phyloP scores from a whole-genome alignment of 306 rosid species.

The Trichosanthes cucumerina region DNA sequence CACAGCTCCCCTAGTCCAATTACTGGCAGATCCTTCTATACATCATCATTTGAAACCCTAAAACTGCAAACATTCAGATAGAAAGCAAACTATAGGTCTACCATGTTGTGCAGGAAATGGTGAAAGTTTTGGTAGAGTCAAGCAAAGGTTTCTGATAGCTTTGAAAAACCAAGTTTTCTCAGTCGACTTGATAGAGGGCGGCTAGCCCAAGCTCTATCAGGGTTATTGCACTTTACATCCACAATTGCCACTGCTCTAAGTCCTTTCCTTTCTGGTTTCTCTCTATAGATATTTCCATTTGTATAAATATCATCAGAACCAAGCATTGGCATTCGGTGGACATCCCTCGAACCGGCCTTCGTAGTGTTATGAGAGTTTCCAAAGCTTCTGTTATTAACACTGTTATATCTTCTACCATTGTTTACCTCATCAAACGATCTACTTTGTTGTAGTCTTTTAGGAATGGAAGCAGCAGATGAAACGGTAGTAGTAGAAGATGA shows the following conservation, averaged over 20 bases:
- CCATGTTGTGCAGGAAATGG: slow-evolving; percentile 48
- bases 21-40: background rate
- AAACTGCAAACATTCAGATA: slow-evolving; percentile 27
- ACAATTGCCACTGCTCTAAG: slow-evolving; percentile 67
- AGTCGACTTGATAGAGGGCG: slow-evolving; percentile 59
- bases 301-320: slow-evolving; percentile 31
- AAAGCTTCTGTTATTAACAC: slow-evolving; percentile 23
- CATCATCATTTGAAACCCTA: background rate
- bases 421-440: slow-evolving; percentile 53
- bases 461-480: slow-evolving; percentile 31
- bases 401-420: slow-evolving; percentile 43
- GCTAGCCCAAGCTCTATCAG: slow-evolving; percentile 66
- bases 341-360: slow-evolving; percentile 35
- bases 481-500: slow-evolving; percentile 30
- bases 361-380: slow-evolving; percentile 38
- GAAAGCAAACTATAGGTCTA: slow-evolving; percentile 32
- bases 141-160: slow-evolving; percentile 64
- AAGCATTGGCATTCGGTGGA: slow-evolving; percentile 63
- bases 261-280: slow-evolving; percentile 49
- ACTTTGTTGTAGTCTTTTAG: slow-evolving; percentile 43
- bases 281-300: slow-evolving; percentile 38
- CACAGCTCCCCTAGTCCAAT: background rate
- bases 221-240: slow-evolving; percentile 66
- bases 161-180: slow-evolving; percentile 75
- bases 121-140: slow-evolving; percentile 40